Evolutionary conservation across 139 green algal genomes (phyloP).

Genomic region (Chlamydomonas eustigma): DNA sequence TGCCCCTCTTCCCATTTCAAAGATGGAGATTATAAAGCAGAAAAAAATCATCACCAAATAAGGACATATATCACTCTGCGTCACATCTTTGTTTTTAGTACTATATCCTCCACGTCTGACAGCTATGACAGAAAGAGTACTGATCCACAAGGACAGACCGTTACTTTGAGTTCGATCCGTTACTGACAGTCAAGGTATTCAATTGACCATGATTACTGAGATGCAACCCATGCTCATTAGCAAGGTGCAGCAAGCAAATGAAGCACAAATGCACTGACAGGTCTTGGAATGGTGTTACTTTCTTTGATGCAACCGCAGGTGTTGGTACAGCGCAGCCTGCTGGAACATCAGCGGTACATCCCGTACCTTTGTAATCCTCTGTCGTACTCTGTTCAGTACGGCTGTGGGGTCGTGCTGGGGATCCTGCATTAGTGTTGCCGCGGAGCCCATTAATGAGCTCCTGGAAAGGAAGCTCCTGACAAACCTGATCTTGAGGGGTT

Average conservation of each 20-base stretch:
- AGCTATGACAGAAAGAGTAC: no score
- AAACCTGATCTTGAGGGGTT: background rate
- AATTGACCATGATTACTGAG: slow-evolving; percentile 28
- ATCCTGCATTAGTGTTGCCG: background rate
- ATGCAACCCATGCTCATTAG: slow-evolving; percentile 87
- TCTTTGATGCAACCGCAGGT: background rate
- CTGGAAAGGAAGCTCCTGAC: background rate
- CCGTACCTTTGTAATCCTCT: background rate
- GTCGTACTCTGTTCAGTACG: no score
- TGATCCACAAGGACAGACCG: no score
- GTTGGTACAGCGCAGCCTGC: no score
- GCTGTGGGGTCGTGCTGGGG: background rate
- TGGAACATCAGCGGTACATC: no score
- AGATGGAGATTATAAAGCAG: no score
- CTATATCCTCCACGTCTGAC: no score
- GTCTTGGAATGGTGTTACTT: slow-evolving; percentile 40
- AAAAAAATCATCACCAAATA: no score
- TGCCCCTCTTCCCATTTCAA: no score
- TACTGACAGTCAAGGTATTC: slow-evolving; percentile 16
- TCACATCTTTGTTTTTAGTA: no score
- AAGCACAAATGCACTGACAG: slow-evolving; percentile 93
- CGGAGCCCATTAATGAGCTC: slow-evolving; percentile 3
- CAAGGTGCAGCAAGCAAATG: slow-evolving; percentile 96
- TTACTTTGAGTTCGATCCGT: no score
- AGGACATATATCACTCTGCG: no score